Base-by-base conservation (phyloP, 2,329 filamentous ascomycete genomes). In the Venturia effusa region DNA sequence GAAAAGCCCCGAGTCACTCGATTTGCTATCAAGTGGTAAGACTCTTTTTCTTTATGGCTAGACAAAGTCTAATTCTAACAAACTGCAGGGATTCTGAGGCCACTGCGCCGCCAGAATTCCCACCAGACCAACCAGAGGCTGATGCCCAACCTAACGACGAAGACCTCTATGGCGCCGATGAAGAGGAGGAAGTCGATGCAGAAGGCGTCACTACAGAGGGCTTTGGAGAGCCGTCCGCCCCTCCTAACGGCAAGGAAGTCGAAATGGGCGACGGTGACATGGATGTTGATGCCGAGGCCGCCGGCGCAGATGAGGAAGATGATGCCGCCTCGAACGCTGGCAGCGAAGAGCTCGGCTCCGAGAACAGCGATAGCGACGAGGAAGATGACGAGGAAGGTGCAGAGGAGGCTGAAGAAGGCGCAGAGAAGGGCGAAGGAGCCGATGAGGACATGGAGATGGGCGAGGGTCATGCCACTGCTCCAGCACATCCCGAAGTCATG, bases 21-120 rank as follows among this genome's bases (percentile, higher is more conserved):
- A 68, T 99, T 99, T 73, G 92, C 92, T 55, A 99, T 99, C 79
- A 99, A 99, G 80, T 99, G 94, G 94, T 96, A 83, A 65, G 84
- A 10, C 4, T n/a, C 22, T 37, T 17, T 63, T 40, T 17, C 22
- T 61, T 4, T n/a, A 5, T 24, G 1, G 7, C 15, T 8, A 40
- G 40, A 19, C 37, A 15, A 22, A 17, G n/a, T 48, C 30, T 54
- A 51, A 34, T 24, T 19, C 27, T 55, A 32, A 39, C 34, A n/a
- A 37, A 34, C 11, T 4, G 41, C 67, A 97, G 92, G 92, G 94
- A 99, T 74, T 94, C 90, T n/a, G 94, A 99, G 73, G 93, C 92
- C 68, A 94, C 92, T 74, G 94, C 94, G 37, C 94, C 94, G 2
- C 87, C 94, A 68, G 93, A 99, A 77, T 99, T 90, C 75, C 94